Base-by-base conservation (phyloP, 257 asterid species). In the Verbascum thapsus region DNA sequence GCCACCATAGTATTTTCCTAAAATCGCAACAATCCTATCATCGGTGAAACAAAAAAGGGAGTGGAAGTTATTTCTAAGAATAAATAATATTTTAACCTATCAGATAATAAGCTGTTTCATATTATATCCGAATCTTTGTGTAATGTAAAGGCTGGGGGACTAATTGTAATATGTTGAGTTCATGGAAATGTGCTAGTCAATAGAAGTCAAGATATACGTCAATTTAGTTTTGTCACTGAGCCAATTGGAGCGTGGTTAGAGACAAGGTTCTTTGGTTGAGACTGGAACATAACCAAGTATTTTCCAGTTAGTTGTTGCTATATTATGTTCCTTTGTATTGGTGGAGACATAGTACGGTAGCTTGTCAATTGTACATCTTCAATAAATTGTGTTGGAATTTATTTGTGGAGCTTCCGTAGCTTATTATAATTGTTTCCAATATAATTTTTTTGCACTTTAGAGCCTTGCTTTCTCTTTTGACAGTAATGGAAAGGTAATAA, bases 291-390 rank as follows among this genome's bases (percentile, higher is more conserved):
- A 12, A 38, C 32, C 51, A 3, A 41, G 34, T 61, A 12, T 11
- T 44, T 53, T 10, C 51, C n/a, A 37, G 41, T 64, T 71, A 64
- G 40, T 40, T 16, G 37, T 63, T 54, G 48, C n/a, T 16, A 9
- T 41, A 56, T 35, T 50, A 23, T 12, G 47, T 26, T 40, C 57
- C 44, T 23, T 62, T 43, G 23, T 45, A 19, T 20, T 13, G 54
- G 19, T 11, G 10, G 26, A 8, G 41, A 53, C 18, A 50, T 23
- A n/a, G 47, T 59, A 41, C 13, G 10, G 56, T n/a, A 40, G 39
- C 12, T 19, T 30, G 16, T 39, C 16, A 38, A 49, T 20, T 18
- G 44, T 30, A 10, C 34, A 47, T 39, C 19, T 48, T 22, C 10
- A 26, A 44, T 32, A 50, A 34, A 15, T 54, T 30, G 6, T 53